Conservation (phyloP, 345 rosid species). For the Lagerstroemia speciosa region DNA sequence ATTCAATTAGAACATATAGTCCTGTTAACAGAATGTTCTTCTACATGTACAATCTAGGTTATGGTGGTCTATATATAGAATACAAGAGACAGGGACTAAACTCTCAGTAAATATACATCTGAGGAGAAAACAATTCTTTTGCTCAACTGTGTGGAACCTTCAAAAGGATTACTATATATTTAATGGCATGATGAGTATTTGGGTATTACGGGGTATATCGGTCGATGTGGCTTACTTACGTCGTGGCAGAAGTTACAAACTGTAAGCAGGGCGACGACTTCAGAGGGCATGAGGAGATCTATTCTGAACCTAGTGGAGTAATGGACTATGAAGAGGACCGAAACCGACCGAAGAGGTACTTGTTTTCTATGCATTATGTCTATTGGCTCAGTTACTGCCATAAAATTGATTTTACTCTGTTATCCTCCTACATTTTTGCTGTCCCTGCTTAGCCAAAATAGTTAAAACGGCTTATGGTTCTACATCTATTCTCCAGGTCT, state of each 20-base stretch:
- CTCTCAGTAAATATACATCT: background rate
- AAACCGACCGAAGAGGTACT: slow-evolving; percentile 86
- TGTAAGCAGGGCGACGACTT: slow-evolving; percentile 93
- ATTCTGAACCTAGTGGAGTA: slow-evolving; percentile 95
- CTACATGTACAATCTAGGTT: background rate
- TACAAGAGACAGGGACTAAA: background rate
- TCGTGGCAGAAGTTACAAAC: slow-evolving; percentile 97
- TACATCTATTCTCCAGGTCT: background rate
- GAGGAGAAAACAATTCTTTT: background rate
- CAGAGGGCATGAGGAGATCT: slow-evolving; percentile 87
- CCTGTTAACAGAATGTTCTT: background rate
- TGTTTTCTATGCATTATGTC: background rate
- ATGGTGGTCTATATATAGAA: background rate
- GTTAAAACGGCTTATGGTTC: background rate
- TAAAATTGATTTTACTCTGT: background rate
- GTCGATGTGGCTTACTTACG: slow-evolving; percentile 96
- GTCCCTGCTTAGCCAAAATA: background rate
- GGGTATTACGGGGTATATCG: slow-evolving; percentile 26
- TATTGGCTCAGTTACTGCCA: background rate
- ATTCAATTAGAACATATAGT: background rate
- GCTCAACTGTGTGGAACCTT: background rate
- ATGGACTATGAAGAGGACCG: slow-evolving; percentile 96
- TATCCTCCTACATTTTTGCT: background rate
- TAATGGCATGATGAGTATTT: background rate
- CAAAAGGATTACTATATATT: too few relatives aligned